Conservation (phyloP, 306 rosid genomes). For the Fragaria vesca region DNA sequence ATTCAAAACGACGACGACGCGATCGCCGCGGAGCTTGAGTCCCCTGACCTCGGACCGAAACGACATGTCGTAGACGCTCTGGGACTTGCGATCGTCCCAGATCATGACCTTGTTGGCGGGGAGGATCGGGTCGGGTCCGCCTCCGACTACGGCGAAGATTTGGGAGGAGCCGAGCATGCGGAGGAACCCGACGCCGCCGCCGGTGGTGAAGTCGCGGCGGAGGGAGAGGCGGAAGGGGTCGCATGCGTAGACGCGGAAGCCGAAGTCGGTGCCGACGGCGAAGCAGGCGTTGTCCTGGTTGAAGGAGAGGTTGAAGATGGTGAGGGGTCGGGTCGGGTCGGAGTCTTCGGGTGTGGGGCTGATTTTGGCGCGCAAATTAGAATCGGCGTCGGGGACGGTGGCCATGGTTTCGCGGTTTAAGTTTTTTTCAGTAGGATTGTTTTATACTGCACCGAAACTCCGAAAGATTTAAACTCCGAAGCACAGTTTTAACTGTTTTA, state of each 20-base stretch:
- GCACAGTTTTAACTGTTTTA: too few species aligned
- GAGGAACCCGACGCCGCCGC: conserved; percentile 53
- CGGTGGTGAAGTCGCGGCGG: conserved; percentile 43
- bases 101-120: conserved; percentile 67
- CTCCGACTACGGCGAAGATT: conserved; percentile 66
- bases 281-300: conserved; percentile 58
- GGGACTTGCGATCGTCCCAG: conserved; percentile 61
- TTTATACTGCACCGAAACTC: too few species aligned
- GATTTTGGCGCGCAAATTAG: conserved; percentile 1
- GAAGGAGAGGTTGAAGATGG: conserved; percentile 58
- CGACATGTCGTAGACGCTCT: conserved; percentile 56
- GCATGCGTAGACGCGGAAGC: too few species aligned
- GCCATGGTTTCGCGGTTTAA: not conserved
- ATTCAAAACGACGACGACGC: conserved; percentile 53
- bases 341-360: conserved; percentile 22
- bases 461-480: too few species aligned
- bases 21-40: conserved; percentile 55
- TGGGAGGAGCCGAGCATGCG: conserved; percentile 60
- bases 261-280: too few species aligned
- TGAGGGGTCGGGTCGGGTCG: not conserved
- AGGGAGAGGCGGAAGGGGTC: conserved; percentile 26
- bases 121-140: conserved; percentile 53
- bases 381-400: not conserved
- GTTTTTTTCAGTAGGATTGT: not conserved
- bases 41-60: conserved; percentile 70